These are phyloP conservation scores for Alternaria postmessia DNA, from an alignment of 2,329 filamentous ascomycete genomes.

Conservation along the genomic window DNA sequence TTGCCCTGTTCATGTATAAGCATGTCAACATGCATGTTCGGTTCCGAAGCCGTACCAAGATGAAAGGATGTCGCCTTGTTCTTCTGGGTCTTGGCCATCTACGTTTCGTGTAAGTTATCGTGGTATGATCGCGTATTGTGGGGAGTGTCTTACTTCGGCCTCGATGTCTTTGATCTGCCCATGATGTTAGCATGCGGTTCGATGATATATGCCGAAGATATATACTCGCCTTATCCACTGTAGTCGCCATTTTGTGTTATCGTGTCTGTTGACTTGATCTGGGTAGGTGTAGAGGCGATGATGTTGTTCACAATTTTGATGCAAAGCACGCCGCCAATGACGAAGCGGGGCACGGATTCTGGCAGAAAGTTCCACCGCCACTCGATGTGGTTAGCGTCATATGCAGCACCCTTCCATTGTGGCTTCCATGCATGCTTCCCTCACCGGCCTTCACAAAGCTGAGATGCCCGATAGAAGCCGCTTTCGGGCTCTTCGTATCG, in stretches of 20 bases:
- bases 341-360: constrained; percentile 31
- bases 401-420: constrained; percentile 12
- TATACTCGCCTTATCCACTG: constrained; percentile 84
- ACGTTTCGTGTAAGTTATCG: constrained; percentile 37
- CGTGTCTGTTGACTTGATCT: constrained; percentile 11
- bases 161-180: constrained; percentile 93
- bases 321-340: constrained; percentile 34
- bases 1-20: constrained; percentile 64
- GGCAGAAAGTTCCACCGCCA: constrained; percentile 27
- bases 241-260: constrained; percentile 82
- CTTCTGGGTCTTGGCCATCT: constrained; percentile 97
- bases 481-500: constrained; percentile 7
- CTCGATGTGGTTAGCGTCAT: constrained; percentile 5
- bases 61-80: constrained; percentile 96
- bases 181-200: constrained; percentile 38
- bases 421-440: constrained; percentile 17
- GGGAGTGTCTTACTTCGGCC: constrained; percentile 74
- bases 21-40: constrained; percentile 17
- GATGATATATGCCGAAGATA: constrained; percentile 32
- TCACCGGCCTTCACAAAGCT: constrained; percentile 20
- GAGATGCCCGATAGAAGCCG: constrained; percentile 37
- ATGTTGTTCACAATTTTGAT: constrained; percentile 42
- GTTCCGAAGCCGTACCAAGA: constrained; percentile 65
- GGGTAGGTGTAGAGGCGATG: constrained; percentile 12
- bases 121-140: constrained; percentile 20